Conservation (phyloP, 768 basidiomycete species). For the Collybiopsis confluens region DNA sequence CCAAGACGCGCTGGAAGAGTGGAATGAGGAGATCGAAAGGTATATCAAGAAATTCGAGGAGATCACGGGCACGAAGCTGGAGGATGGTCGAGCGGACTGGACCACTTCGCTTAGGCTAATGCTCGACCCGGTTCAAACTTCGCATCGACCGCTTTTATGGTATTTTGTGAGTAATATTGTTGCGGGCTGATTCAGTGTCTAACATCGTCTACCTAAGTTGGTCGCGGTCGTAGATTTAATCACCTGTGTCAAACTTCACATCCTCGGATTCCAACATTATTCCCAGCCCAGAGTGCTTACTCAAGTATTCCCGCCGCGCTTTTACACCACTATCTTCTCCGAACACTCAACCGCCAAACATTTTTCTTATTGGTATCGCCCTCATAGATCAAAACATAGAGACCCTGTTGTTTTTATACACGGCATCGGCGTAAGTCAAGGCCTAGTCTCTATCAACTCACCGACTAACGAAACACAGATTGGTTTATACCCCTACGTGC, state of each 20-base stretch:
- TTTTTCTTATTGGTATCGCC: slow-evolving; percentile 42
- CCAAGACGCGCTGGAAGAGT: slow-evolving; percentile 19
- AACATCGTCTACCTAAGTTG: slow-evolving; percentile 32
- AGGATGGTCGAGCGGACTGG: slow-evolving; percentile 32
- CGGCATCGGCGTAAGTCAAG: slow-evolving; percentile 64
- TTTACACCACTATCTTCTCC: slow-evolving; percentile 40
- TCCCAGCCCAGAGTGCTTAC: slow-evolving; percentile 20
- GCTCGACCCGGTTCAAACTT: slow-evolving; percentile 50
- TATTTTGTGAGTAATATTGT: slow-evolving; percentile 45
- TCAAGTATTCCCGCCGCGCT: slow-evolving; percentile 50
- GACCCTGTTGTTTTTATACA: slow-evolving; percentile 58
- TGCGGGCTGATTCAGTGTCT: neutral
- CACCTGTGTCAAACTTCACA: slow-evolving; percentile 34
- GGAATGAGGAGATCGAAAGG: slow-evolving; percentile 46
- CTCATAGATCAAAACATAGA: slow-evolving; percentile 40
- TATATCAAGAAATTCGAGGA: slow-evolving; percentile 41
- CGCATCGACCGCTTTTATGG: slow-evolving; percentile 63
- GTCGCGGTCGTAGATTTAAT: slow-evolving; percentile 46
- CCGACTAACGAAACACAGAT: slow-evolving; percentile 35
- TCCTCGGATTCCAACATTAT: slow-evolving; percentile 53
- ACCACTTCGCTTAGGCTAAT: slow-evolving; percentile 47
- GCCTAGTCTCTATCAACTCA: neutral
- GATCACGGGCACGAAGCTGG: slow-evolving; percentile 34
- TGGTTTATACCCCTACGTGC: slow-evolving; percentile 53
- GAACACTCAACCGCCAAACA: slow-evolving; percentile 26